These are phyloP conservation scores for Amanita molliuscula DNA, from an alignment of 768 basidiomycete species.

Conservation along the genomic window DNA sequence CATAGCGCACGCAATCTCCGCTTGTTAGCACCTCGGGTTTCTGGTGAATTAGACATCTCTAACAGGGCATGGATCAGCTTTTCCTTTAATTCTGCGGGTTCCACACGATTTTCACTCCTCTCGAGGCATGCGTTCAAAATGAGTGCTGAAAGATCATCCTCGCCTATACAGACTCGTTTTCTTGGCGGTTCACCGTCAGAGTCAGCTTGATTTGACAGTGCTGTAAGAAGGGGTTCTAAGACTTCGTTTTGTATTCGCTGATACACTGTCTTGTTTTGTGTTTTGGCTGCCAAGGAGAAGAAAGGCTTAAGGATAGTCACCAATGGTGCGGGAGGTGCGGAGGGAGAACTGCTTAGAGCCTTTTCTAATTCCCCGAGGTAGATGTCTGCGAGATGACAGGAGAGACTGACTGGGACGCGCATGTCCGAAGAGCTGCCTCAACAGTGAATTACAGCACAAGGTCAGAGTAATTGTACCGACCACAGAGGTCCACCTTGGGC, in stretches of 20 bases:
- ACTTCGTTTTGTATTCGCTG: slow-evolving; percentile 62
- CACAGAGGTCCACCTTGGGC: slow-evolving; percentile 72
- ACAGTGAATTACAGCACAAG: slow-evolving; percentile 1
- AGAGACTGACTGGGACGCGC: slow-evolving; percentile 66
- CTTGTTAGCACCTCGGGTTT: slow-evolving; percentile 71
- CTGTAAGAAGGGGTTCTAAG: slow-evolving; percentile 57
- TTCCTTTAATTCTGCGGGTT: slow-evolving; percentile 31
- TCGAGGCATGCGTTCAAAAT: slow-evolving; percentile 44
- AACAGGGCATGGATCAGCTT: slow-evolving; percentile 58
- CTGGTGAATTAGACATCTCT: slow-evolving; percentile 58
- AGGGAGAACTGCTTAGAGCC: slow-evolving; percentile 30
- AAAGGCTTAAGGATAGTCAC: slow-evolving; percentile 45
- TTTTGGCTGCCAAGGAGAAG: slow-evolving; percentile 58
- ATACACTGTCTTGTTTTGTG: slow-evolving; percentile 53
- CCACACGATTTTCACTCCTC: slow-evolving; percentile 25
- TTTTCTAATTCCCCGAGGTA: slow-evolving; percentile 87
- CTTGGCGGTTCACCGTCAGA: slow-evolving; percentile 27
- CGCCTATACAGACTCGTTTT: slow-evolving; percentile 35
- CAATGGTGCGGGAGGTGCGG: slow-evolving; percentile 37
- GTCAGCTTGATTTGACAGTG: slow-evolving; percentile 28
- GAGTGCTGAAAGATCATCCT: slow-evolving; percentile 31
- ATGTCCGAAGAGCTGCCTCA: slow-evolving; percentile 50
- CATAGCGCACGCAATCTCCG: slow-evolving; percentile 78
- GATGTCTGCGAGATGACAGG: slow-evolving; percentile 83
- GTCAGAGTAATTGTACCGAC: slow-evolving; percentile 30